Conservation (phyloP, 2,329 filamentous ascomycete genomes). For the Pestalotiopsis fici region DNA sequence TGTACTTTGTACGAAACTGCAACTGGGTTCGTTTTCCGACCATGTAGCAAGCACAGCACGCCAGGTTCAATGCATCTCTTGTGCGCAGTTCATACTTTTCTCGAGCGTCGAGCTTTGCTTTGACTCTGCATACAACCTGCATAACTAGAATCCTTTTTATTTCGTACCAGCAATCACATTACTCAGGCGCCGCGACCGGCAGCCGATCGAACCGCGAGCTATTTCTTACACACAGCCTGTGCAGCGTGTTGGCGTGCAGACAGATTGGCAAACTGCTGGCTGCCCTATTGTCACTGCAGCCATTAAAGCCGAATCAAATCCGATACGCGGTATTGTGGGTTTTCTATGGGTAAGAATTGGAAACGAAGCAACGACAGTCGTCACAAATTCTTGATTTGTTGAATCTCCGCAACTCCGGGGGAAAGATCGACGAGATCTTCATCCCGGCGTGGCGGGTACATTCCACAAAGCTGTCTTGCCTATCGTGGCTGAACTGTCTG, state of each 20-base stretch:
- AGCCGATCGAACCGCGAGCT: background rate
- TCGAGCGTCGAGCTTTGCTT: background rate
- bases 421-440: background rate
- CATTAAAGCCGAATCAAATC: background rate
- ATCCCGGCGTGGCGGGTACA: background rate
- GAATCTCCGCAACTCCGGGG: background rate
- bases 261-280: background rate
- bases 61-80: background rate
- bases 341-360: background rate
- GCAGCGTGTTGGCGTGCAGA: too few relatives aligned
- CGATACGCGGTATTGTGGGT: background rate
- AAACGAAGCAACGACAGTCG: background rate
- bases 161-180: background rate
- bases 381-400: background rate
- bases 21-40: background rate
- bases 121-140: background rate
- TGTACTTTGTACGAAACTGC: background rate
- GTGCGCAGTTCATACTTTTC: background rate
- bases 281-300: background rate
- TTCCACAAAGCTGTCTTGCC: background rate
- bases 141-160: background rate
- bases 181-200: background rate
- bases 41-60: background rate
- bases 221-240: background rate
- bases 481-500: background rate